Evolutionary conservation across 108 stramenopile species (phyloP).

Genomic region (Aureococcus anophagefferens): DNA sequence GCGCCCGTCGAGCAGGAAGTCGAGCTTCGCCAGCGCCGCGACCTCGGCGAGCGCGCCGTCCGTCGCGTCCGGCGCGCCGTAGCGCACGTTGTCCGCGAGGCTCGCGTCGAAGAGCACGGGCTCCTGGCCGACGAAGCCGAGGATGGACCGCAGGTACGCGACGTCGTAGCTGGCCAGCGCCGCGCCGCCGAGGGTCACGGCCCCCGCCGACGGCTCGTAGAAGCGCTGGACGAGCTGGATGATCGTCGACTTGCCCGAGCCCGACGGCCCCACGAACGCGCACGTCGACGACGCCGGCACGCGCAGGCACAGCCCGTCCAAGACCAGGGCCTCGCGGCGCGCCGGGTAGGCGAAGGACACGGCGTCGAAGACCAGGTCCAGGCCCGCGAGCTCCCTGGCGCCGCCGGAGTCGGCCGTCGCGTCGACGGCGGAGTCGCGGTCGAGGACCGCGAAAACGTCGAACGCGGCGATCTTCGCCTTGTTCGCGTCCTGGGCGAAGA

Average conservation of each 20-base stretch:
- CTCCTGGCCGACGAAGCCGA: constrained; percentile 67
- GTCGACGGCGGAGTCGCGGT: constrained; percentile 21
- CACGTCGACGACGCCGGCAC: constrained; percentile 14
- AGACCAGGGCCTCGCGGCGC: constrained; percentile 12
- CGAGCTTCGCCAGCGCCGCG: constrained; percentile 45
- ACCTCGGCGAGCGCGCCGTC: constrained; percentile 44
- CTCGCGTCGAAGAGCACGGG: constrained; percentile 63
- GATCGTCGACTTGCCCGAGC: constrained; percentile 62
- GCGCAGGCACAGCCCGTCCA: constrained; percentile 6
- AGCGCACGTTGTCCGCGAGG: constrained; percentile 63
- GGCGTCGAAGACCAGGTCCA: constrained; percentile 7
- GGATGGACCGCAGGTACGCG: constrained; percentile 44
- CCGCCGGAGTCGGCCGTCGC: not conserved
- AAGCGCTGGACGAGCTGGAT: constrained; percentile 48
- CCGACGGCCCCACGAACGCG: constrained; percentile 26
- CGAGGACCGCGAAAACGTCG: constrained; percentile 33
- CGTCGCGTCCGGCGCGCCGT: constrained; percentile 43
- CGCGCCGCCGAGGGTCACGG: constrained; percentile 21
- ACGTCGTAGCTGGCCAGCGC: constrained; percentile 26
- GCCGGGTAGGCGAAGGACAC: constrained; percentile 32
- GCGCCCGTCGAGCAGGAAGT: constrained; percentile 53
- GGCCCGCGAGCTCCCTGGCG: not conserved
- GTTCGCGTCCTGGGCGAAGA: constrained; percentile 27
- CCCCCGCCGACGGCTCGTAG: constrained; percentile 32
- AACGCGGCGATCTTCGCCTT: constrained; percentile 31